Evolutionary conservation across 2,329 filamentous ascomycete genomes (phyloP).

Genomic region (Pestalotiopsis sp.): DNA sequence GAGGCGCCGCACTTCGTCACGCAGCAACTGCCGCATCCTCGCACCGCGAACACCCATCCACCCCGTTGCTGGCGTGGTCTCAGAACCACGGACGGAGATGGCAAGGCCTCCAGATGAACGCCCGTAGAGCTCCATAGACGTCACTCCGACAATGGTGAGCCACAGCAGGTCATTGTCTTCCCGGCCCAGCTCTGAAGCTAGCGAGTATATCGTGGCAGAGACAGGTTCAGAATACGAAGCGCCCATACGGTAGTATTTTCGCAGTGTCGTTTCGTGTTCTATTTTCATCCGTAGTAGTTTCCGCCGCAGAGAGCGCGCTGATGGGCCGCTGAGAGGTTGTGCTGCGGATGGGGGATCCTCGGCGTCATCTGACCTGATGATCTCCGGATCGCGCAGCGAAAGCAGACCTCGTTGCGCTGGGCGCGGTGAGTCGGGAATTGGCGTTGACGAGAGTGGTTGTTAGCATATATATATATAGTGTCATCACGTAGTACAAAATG

Average conservation of each 20-base stretch:
- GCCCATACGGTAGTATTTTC: constrained; percentile 82
- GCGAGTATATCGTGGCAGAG: constrained; percentile 89
- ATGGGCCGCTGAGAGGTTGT: constrained; percentile 61
- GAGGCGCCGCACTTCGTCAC: constrained; percentile 90
- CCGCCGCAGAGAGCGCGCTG: constrained; percentile 69
- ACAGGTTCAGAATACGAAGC: constrained; percentile 94
- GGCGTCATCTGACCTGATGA: constrained; percentile 48
- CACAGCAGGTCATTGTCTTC: constrained; percentile 97
- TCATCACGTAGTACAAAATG: constrained; percentile 18
- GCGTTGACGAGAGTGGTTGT: constrained; percentile 52
- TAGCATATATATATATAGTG: constrained; percentile 10
- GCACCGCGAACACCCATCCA: constrained; percentile 84
- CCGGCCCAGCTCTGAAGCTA: constrained; percentile 90
- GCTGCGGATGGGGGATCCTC: constrained; percentile 58
- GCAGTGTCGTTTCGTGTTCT: constrained; percentile 74
- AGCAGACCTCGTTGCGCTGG: constrained; percentile 62
- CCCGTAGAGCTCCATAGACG: constrained; percentile 90
- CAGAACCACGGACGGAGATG: constrained; percentile 55
- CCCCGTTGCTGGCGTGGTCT: constrained; percentile 59
- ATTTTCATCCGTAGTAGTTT: constrained; percentile 73
- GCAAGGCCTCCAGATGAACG: constrained; percentile 80
- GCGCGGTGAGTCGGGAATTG: constrained; percentile 65
- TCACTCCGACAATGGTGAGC: constrained; percentile 91
- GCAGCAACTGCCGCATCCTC: constrained; percentile 78
- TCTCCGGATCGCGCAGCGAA: constrained; percentile 49